phyloP scores from a whole-genome alignment of 306 rosid genomes.

The Astragalus glycyphyllos region DNA sequence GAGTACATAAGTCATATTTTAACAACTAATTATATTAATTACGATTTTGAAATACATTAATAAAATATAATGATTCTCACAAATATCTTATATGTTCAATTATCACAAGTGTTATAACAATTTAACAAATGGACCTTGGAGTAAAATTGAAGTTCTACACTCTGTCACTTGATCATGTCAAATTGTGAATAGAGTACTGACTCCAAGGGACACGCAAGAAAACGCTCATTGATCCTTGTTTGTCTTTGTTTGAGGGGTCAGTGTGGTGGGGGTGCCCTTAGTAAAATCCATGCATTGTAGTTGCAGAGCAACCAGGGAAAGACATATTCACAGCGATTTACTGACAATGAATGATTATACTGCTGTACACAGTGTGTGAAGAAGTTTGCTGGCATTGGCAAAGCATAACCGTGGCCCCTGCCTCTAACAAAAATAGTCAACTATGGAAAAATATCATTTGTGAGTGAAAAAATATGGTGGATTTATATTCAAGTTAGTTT shows the following conservation, averaged over 20 bases:
- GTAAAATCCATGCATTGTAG: not conserved
- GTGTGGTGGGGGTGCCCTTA: not conserved
- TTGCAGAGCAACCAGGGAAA: not conserved
- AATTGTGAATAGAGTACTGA: no score
- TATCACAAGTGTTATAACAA: no score
- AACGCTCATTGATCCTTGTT: slow-evolving; percentile 2
- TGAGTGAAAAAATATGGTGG: not conserved
- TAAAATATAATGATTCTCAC: no score
- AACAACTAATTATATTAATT: no score
- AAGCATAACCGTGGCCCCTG: slow-evolving; percentile 41
- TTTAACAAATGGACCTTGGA: not conserved
- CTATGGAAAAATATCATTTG: slow-evolving; percentile 3
- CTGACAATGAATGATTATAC: slow-evolving; percentile 47
- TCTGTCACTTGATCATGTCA: no score
- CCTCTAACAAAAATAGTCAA: slow-evolving; percentile 18
- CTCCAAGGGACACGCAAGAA: no score
- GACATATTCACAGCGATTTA: slow-evolving; percentile 25
- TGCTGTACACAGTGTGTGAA: not conserved
- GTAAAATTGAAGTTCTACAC: slow-evolving; percentile 12
- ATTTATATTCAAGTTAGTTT: no score
- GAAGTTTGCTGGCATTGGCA: not conserved
- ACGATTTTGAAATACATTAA: no score
- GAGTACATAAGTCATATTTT: no score
- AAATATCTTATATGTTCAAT: no score
- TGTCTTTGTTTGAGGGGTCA: slow-evolving; percentile 1